Conservation (phyloP, 345 rosid genomes). For the Salix viminalis region DNA sequence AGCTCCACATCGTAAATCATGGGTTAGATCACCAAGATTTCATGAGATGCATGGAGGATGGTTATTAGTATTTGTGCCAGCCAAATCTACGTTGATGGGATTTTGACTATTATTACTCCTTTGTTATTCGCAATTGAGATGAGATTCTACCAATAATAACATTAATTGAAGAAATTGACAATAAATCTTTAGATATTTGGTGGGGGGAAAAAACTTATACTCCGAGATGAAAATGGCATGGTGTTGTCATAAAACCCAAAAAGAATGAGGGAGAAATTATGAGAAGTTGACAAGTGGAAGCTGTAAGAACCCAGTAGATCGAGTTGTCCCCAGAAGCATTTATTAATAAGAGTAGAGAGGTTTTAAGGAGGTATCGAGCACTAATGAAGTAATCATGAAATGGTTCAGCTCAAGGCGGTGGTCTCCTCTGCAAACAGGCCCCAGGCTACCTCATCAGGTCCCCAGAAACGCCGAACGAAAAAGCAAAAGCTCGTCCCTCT, state of each 20-base stretch:
- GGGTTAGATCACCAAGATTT: neutral
- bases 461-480: neutral
- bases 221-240: neutral
- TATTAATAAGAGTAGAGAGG: slow-evolving; percentile 27
- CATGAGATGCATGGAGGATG: neutral
- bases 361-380: slow-evolving; percentile 26
- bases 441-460: slow-evolving; percentile 3
- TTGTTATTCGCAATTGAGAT: no score
- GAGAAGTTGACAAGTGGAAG: neutral
- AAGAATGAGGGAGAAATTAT: neutral
- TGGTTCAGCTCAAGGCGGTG: slow-evolving; percentile 11
- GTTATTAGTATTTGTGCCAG: neutral
- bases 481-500: neutral
- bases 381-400: slow-evolving; percentile 43
- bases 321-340: slow-evolving; percentile 8
- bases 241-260: neutral
- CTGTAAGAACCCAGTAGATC: neutral
- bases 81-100: no score
- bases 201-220: neutral
- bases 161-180: neutral
- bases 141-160: no score
- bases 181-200: neutral
- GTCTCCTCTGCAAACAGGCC: slow-evolving; percentile 10
- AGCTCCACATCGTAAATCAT: slow-evolving; percentile 3
- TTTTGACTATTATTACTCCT: no score